phyloP scores from a whole-genome alignment of 805 yeast species.

The Starmerella powellii region DNA sequence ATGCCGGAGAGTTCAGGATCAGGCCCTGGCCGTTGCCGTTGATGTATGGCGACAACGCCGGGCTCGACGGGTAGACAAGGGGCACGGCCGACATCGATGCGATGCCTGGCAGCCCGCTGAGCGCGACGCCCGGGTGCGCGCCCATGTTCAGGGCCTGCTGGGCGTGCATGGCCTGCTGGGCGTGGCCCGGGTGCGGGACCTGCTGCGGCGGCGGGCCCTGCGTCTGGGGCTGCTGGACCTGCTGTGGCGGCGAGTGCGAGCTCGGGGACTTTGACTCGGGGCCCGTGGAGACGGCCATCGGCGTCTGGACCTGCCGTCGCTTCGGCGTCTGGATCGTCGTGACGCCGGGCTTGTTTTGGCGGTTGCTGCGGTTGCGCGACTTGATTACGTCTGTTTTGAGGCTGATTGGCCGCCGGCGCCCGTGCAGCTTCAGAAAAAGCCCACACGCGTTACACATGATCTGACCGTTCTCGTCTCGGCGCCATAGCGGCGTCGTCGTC shows the following conservation, averaged over 20 bases:
- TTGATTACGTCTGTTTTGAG: constrained; percentile 87
- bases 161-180: neutral
- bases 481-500: constrained; percentile 87
- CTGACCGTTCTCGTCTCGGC: constrained; percentile 84
- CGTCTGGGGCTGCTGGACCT: neutral
- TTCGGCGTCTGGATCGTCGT: constrained; percentile 4
- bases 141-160: constrained; percentile 4
- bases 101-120: constrained; percentile 5
- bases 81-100: constrained; percentile 10
- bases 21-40: constrained; percentile 3
- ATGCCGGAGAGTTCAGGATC: constrained; percentile 12
- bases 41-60: constrained; percentile 17
- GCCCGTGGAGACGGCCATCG: constrained; percentile 7
- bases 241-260: neutral
- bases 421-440: constrained; percentile 79
- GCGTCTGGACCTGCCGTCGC: constrained; percentile 7
- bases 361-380: constrained; percentile 57
- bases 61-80: constrained; percentile 18
- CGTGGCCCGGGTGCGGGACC: neutral
- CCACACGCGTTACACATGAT: constrained; percentile 97
- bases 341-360: constrained; percentile 12
- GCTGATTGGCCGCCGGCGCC: constrained; percentile 84
- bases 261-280: neutral
- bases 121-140: constrained; percentile 2
- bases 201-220: constrained; percentile 6